Evolutionary conservation across 345 rosid genomes (phyloP).

Genomic region (Moricandia arvensis): DNA sequence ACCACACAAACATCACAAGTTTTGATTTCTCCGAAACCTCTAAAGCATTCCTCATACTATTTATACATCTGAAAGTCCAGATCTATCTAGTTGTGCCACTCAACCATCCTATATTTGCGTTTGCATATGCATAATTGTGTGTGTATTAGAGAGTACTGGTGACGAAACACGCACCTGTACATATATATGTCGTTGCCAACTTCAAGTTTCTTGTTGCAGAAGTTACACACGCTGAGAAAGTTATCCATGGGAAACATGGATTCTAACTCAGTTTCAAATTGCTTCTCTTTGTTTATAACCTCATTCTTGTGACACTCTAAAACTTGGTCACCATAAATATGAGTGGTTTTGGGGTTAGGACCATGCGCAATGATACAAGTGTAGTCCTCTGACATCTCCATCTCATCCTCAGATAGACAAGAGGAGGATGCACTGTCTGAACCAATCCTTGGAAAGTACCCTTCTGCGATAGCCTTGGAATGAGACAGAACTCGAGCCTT

Average conservation of each 20-base stretch:
- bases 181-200: conserved; percentile 73
- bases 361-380: conserved; percentile 81
- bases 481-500: conserved; percentile 32
- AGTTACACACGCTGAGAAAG: conserved; percentile 67
- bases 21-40: background rate
- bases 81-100: background rate
- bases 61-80: background rate
- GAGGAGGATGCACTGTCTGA: conserved; percentile 17
- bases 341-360: conserved; percentile 74
- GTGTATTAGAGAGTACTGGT: background rate
- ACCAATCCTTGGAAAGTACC: conserved; percentile 8
- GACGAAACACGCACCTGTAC: conserved; percentile 57
- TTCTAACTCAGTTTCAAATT: conserved; percentile 5
- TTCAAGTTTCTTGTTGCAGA: conserved; percentile 67
- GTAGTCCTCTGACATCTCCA: conserved; percentile 75
- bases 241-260: conserved; percentile 26
- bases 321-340: too few species aligned
- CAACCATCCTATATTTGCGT: background rate
- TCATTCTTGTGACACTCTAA: too few species aligned
- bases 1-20: conserved; percentile 15
- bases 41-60: background rate
- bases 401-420: conserved; percentile 56
- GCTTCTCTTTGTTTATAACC: conserved; percentile 23
- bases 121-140: background rate
- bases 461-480: conserved; percentile 35